Percentiles rank a stretch among this genome's conserved stretches.
phyloP scores from a whole-genome alignment of 176 grass and related monocot species.

The Alloteropsis semialata region DNA sequence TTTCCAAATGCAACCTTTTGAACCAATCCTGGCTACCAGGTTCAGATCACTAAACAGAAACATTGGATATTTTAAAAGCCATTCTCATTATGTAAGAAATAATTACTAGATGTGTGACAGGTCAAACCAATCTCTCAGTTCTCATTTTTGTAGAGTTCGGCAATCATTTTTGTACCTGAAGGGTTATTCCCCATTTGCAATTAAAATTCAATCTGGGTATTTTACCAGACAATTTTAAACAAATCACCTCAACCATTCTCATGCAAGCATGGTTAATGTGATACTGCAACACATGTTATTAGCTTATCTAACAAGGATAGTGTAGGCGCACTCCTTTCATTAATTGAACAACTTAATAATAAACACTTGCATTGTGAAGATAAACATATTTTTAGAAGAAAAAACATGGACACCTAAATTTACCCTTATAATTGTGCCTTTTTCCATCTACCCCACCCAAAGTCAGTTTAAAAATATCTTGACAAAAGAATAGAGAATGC shows the following conservation, averaged over 20 bases:
- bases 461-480: neutral
- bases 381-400: no score
- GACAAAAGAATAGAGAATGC: slow-evolving; percentile 1
- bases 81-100: neutral
- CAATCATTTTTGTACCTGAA: neutral
- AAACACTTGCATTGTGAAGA: neutral
- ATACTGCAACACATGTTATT: neutral
- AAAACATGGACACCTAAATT: neutral
- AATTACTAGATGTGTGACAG: neutral
- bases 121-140: neutral
- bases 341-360: neutral
- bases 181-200: neutral
- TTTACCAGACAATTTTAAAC: neutral
- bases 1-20: neutral
- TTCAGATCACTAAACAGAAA: neutral
- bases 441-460: neutral
- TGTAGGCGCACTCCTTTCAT: neutral
- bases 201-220: neutral
- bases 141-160: neutral
- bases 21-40: neutral
- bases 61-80: neutral
- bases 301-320: neutral
- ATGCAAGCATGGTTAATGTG: neutral
- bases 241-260: neutral
- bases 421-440: neutral